Evolutionary conservation across 169 alveolate genomes (phyloP).

Genomic region (Plasmodium gonderi): DNA sequence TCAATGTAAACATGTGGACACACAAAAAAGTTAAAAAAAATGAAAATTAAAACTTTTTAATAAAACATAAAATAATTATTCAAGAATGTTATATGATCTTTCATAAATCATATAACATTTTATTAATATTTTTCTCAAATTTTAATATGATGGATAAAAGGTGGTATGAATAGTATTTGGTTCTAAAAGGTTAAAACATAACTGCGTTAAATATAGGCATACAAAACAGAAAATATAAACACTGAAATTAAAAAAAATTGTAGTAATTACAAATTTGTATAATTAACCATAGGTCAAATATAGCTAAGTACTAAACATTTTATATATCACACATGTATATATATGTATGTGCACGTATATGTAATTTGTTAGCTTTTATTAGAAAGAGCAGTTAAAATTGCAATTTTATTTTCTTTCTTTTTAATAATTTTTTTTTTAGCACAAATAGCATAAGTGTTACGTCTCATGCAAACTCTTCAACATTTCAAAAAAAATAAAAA

Average conservation of each 20-base stretch:
- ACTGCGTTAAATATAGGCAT: not conserved
- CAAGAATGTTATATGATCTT: not conserved
- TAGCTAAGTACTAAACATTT: not conserved
- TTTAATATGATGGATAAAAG: not conserved
- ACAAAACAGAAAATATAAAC: not conserved
- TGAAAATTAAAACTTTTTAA: not conserved
- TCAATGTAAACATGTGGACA: not conserved
- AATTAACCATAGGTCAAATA: not conserved
- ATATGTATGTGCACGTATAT: too few species aligned
- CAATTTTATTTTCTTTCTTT: not conserved
- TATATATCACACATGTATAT: not conserved
- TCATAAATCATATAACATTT: not conserved
- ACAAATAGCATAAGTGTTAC: not conserved
- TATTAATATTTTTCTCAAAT: not conserved
- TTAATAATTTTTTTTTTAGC: not conserved
- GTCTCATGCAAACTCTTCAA: not conserved
- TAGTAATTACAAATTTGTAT: not conserved
- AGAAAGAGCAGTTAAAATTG: not conserved
- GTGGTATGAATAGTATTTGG: not conserved
- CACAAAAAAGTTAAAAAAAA: not conserved
- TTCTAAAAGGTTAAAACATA: not conserved
- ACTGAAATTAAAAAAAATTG: not conserved
- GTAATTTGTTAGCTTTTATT: not conserved
- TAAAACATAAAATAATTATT: not conserved
- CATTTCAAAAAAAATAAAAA: not conserved